Conservation (phyloP, 805 yeast genomes). For the Saccharomycopsis fibuligera region DNA sequence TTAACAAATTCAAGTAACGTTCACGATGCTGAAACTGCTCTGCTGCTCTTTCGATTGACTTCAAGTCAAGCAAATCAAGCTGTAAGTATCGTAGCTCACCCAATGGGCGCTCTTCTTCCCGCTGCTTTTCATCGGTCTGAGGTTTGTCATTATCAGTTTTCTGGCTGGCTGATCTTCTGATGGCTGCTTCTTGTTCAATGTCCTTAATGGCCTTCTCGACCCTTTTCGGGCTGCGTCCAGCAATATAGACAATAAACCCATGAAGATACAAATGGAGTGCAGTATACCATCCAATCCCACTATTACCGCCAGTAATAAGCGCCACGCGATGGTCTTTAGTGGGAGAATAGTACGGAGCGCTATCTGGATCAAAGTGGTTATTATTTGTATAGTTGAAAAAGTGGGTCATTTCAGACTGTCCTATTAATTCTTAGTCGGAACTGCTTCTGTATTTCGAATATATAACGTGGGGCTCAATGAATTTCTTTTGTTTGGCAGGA, state of each 20-base stretch:
- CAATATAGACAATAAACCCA: slow-evolving; percentile 70
- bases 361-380: slow-evolving; percentile 35
- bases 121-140: not conserved
- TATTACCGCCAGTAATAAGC: slow-evolving; percentile 73
- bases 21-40: slow-evolving; percentile 36
- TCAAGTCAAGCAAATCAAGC: slow-evolving; percentile 44
- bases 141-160: not conserved
- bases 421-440: too few species aligned
- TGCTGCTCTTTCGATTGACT: slow-evolving; percentile 35
- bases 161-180: not conserved
- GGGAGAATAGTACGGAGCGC: slow-evolving; percentile 56
- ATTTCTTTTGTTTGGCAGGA: too few species aligned
- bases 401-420: too few species aligned
- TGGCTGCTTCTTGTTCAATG: slow-evolving; percentile 46
- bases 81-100: slow-evolving; percentile 51
- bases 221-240: slow-evolving; percentile 57
- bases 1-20: slow-evolving; percentile 47
- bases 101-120: slow-evolving; percentile 25
- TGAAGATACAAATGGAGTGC: slow-evolving; percentile 71
- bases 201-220: slow-evolving; percentile 53
- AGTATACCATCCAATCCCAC: slow-evolving; percentile 76
- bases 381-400: too few species aligned
- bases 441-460: too few species aligned
- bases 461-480: too few species aligned
- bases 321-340: slow-evolving; percentile 51